These are phyloP conservation scores for Boletus sp. DNA, from an alignment of 768 basidiomycete genomes.

Conservation along the genomic window DNA sequence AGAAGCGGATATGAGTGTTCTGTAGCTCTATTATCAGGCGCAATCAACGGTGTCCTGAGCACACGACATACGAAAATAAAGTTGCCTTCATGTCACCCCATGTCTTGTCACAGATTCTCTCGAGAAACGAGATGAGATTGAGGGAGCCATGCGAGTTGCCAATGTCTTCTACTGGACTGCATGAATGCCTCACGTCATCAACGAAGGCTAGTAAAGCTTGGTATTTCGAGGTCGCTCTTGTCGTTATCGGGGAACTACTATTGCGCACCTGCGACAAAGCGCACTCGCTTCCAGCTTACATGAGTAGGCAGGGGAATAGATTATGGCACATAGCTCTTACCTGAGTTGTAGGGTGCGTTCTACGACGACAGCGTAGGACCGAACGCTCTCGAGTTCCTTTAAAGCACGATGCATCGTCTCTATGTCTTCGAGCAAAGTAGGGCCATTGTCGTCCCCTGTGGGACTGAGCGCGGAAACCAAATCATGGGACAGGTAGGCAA, in stretches of 20 bases:
- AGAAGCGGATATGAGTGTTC: slow-evolving; percentile 58
- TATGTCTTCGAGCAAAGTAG: slow-evolving; percentile 78
- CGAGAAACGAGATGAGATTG: slow-evolving; percentile 59
- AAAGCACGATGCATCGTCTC: slow-evolving; percentile 75
- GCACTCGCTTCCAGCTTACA: slow-evolving; percentile 44
- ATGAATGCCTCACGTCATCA: slow-evolving; percentile 41
- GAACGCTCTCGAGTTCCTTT: slow-evolving; percentile 72
- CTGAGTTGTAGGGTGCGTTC: slow-evolving; percentile 69
- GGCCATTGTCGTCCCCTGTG: slow-evolving; percentile 42
- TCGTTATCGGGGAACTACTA: slow-evolving; percentile 39
- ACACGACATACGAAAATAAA: slow-evolving; percentile 55
- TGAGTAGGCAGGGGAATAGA: slow-evolving; percentile 3
- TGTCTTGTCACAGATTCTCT: slow-evolving; percentile 60
- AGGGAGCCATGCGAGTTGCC: slow-evolving; percentile 48
- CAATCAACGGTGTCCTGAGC: background rate
- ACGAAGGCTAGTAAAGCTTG: slow-evolving; percentile 62
- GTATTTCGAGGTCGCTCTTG: slow-evolving; percentile 52
- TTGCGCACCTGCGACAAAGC: slow-evolving; percentile 52
- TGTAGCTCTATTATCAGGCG: slow-evolving; percentile 27
- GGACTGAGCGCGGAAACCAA: slow-evolving; percentile 52
- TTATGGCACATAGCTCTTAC: slow-evolving; percentile 38
- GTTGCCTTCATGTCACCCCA: slow-evolving; percentile 72
- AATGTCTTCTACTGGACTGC: slow-evolving; percentile 42
- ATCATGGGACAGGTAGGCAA: slow-evolving; percentile 61
- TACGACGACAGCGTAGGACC: slow-evolving; percentile 71